Conservation (phyloP, 108 stramenopile species). For the Nitzschia sp. region DNA sequence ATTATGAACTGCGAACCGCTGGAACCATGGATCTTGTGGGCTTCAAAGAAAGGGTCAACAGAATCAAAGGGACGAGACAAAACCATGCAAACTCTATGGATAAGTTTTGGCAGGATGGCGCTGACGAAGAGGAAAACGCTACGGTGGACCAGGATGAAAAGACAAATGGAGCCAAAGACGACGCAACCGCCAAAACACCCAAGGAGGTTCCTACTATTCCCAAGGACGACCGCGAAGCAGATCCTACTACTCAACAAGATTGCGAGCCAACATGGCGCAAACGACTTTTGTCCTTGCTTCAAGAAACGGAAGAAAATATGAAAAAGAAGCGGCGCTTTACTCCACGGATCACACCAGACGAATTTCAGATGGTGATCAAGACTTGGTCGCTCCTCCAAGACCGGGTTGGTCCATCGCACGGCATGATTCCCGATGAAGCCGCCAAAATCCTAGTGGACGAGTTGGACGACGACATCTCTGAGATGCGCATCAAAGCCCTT, state of each 20-base stretch:
- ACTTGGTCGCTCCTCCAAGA: neutral
- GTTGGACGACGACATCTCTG: neutral
- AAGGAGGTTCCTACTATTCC: neutral
- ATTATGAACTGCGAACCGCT: neutral
- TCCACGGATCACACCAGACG: neutral
- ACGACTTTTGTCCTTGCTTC: neutral
- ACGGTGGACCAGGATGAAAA: no score
- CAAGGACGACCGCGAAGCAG: neutral
- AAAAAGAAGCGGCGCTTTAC: neutral
- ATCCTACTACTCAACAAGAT: no score
- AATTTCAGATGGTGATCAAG: neutral
- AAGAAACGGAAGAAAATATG: neutral
- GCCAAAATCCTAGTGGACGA: neutral
- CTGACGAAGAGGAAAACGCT: neutral
- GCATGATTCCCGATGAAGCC: neutral
- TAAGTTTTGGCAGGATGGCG: neutral
- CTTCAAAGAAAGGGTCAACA: neutral
- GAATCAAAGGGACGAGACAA: neutral
- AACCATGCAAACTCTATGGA: neutral
- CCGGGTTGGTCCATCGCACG: neutral
- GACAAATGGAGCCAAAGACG: neutral
- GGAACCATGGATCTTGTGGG: slow-evolving; percentile 1
- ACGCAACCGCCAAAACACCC: neutral
- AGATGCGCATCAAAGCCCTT: neutral
- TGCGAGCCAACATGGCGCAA: neutral